Percentiles rank a stretch among this genome's conserved stretches.
Conservation (phyloP, 768 basidiomycete species). For the Leccinum ochraceum region DNA sequence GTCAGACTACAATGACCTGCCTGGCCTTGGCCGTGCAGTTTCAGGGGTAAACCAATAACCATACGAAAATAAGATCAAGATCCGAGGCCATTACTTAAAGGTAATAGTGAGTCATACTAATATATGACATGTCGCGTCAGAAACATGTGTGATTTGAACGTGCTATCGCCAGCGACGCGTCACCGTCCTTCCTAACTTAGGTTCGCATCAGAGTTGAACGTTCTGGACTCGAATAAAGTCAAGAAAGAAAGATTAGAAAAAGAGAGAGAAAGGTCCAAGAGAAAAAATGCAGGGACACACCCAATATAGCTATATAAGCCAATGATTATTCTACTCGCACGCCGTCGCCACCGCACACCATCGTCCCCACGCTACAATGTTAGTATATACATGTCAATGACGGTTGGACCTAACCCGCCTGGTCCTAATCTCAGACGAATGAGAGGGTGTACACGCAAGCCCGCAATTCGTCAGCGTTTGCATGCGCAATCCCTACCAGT, state of each 20-base stretch:
- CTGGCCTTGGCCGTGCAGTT: neutral
- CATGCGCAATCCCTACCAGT: neutral
- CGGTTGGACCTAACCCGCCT: neutral
- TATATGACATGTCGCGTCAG: slow-evolving; percentile 8
- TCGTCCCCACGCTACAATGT: neutral
- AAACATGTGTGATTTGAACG: slow-evolving; percentile 22
- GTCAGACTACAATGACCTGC: neutral
- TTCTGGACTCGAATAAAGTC: neutral
- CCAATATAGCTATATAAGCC: neutral
- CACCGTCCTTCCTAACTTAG: neutral
- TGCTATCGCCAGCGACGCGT: slow-evolving; percentile 1
- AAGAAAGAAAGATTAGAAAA: too few relatives aligned
- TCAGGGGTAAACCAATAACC: neutral
- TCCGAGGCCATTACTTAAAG: too few relatives aligned
- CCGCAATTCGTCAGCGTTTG: neutral
- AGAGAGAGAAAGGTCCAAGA: neutral
- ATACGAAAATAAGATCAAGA: neutral
- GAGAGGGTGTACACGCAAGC: neutral
- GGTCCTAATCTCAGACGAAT: neutral
- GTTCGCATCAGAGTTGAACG: slow-evolving; percentile 1
- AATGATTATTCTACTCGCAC: neutral
- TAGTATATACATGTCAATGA: neutral
- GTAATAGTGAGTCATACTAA: too few relatives aligned
- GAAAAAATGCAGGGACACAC: neutral
- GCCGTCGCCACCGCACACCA: neutral